These are phyloP conservation scores for Durotheca rogersii DNA, from an alignment of 495 filamentous ascomycete genomes.

Conservation along the genomic window DNA sequence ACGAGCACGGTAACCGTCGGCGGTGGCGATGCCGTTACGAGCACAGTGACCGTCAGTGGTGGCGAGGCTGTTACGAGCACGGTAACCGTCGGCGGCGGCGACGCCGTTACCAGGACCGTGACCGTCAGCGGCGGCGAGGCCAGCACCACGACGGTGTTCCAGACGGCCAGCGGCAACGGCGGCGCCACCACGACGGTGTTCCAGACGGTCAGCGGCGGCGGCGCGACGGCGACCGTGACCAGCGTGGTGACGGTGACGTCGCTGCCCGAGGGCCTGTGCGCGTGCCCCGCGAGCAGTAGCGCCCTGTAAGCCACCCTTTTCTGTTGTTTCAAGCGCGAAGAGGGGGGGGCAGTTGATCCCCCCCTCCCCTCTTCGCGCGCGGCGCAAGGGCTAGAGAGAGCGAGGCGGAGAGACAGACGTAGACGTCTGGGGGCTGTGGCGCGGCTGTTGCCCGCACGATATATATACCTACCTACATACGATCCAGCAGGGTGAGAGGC, in stretches of 20 bases:
- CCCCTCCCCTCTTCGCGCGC: too few species aligned
- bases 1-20: slow-evolving; percentile 15
- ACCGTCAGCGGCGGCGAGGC: slow-evolving; percentile 2
- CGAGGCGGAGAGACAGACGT: neutral
- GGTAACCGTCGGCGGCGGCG: slow-evolving; percentile 4
- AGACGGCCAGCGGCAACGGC: slow-evolving; percentile 6
- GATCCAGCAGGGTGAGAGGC: neutral
- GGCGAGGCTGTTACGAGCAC: neutral
- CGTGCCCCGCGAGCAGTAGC: slow-evolving; percentile 11
- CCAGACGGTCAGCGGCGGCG: slow-evolving; percentile 17
- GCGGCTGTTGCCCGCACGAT: neutral
- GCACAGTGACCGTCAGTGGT: slow-evolving; percentile 9
- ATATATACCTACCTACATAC: too few species aligned
- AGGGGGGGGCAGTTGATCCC: too few species aligned
- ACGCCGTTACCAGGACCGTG: slow-evolving; percentile 13
- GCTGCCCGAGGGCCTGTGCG: slow-evolving; percentile 16
- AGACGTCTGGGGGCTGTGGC: neutral
- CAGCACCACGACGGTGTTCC: slow-evolving; percentile 11
- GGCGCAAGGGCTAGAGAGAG: neutral
- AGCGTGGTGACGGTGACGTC: too few species aligned
- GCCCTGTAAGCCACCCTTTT: too few species aligned
- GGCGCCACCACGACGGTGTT: neutral
- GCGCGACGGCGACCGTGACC: slow-evolving; percentile 20
- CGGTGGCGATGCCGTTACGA: slow-evolving; percentile 1
- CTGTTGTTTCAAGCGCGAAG: too few species aligned